Base-by-base conservation (phyloP, 805 yeast genomes). In the Saturnispora sekii region DNA sequence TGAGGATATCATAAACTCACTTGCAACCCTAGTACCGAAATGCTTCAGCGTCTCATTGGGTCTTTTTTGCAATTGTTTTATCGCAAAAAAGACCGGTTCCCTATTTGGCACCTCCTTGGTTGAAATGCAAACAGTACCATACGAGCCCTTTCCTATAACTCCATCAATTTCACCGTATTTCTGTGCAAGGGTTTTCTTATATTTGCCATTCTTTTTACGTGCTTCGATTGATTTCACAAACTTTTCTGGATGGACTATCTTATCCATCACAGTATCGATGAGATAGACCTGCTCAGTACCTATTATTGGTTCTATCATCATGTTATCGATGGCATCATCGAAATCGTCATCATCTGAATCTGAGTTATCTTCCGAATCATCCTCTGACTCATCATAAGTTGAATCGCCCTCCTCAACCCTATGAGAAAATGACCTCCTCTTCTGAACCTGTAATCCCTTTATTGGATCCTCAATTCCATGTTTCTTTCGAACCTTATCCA, bases 1-100 rank as follows among this genome's bases (percentile, higher is more conserved):
- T 34, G 79, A 79, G 1, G 95, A 80, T 40, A 89, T 84, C 60
- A 93, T 85, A 68, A 90, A 89, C 59, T 93, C 97, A 8, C 95
- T 82, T 11, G 94, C 81, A 45, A 87, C 78, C 16, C 97, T 74
- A 43, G 81, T 79, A 40, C 77, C 72, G 59, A 77, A 83, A 55
- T 69, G 71, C 38, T 67, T 69, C 35, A 74, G 69, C 10, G 73
- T 61, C 62, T 84, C 94, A 36, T 71, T 68, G 41, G 74, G 68
- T 43, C 80, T 70, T 47, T 76, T 73, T 50, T 82, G 73, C 59
- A 84, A 73, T 64, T 84, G 90, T 60, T 84, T 84, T 46, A 84
- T 85, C 0, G 94, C 94, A 63, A 73, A 84, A 10, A 80, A 61
- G 35, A 62, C 60, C 47, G 72, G 74, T 26, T 67, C 51, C 43